Conservation (phyloP, 83 land plant genomes). For the Picea engelmannii region DNA sequence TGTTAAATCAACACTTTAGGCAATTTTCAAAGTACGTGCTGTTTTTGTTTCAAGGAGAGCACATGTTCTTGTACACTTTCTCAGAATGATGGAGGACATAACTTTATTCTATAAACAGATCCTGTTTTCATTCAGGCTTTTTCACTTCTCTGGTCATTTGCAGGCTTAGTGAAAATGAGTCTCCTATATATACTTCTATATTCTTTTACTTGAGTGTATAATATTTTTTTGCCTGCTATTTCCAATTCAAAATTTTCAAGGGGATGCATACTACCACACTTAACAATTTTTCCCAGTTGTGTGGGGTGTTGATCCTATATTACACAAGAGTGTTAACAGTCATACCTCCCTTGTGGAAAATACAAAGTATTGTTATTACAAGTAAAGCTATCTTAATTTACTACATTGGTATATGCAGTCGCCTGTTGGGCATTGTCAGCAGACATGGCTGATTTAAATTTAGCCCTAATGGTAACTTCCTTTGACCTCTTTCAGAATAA, state of each 20-base stretch:
- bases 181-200: background rate
- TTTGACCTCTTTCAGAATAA: background rate
- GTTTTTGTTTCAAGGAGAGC: constrained; percentile 8
- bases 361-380: background rate
- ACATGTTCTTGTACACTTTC: background rate
- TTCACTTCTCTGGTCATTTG: background rate
- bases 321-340: constrained; percentile 4
- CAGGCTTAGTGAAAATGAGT: background rate
- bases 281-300: background rate
- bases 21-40: background rate
- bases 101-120: background rate
- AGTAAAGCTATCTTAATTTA: background rate
- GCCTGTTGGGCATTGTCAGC: too few species aligned
- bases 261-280: background rate
- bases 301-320: background rate
- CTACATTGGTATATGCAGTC: too few species aligned
- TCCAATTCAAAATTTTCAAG: background rate
- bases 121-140: background rate
- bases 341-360: background rate
- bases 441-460: too few species aligned
- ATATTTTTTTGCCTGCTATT: background rate
- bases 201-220: background rate
- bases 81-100: background rate
- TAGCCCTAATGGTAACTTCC: background rate
- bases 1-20: background rate